Conservation (phyloP, 805 yeast species). For the Saccharomycopsis javanensis region DNA sequence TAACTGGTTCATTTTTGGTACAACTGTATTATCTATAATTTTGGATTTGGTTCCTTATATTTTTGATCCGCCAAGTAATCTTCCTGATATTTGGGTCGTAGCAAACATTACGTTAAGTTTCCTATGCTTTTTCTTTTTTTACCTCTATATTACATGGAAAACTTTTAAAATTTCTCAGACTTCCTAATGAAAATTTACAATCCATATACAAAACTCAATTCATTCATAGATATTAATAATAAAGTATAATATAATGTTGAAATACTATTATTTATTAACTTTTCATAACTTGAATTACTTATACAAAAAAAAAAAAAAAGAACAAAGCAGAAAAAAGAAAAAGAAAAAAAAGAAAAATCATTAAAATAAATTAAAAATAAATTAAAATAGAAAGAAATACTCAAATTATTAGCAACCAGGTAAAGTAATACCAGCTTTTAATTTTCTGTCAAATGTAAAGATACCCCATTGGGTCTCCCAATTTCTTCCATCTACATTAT, state of each 20-base stretch:
- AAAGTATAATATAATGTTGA: not conserved
- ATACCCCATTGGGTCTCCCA: conserved; percentile 75
- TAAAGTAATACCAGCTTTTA: conserved; percentile 32
- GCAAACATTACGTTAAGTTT: conserved; percentile 67
- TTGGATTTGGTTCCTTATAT: conserved; percentile 47
- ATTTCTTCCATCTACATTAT: conserved; percentile 31
- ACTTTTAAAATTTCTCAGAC: conserved; percentile 22
- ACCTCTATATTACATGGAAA: conserved; percentile 72
- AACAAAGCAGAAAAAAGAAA: conserved; percentile 2
- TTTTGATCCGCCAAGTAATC: conserved; percentile 42
- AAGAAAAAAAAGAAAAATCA: not conserved
- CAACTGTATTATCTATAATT: conserved; percentile 41
- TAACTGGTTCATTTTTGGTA: conserved; percentile 39
- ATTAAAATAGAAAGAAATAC: not conserved
- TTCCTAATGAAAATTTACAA: not conserved
- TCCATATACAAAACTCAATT: not conserved
- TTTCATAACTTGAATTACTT: not conserved
- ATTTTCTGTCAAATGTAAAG: conserved; percentile 38
- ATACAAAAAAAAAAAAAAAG: not conserved
- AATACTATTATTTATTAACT: not conserved
- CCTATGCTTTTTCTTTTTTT: conserved; percentile 62
- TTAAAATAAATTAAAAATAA: too few relatives aligned
- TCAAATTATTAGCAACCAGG: conserved; percentile 7
- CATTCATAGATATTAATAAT: not conserved
- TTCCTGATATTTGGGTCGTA: conserved; percentile 83